Conservation (phyloP, 768 basidiomycete species). For the Heimioporus sp. region DNA sequence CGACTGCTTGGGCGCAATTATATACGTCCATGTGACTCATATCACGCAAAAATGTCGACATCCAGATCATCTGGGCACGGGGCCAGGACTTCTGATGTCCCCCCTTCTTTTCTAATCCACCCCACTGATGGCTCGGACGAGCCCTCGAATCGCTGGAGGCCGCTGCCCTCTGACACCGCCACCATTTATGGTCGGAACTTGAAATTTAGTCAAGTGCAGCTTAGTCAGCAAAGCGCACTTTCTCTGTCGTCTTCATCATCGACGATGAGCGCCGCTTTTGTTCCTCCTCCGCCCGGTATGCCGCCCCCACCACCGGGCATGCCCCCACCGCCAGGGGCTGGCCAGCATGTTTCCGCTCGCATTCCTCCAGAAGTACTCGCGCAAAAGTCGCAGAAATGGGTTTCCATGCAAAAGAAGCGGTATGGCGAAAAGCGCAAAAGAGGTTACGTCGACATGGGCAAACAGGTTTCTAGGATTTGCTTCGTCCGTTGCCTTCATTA, state of each 20-base stretch:
- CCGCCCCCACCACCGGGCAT: slow-evolving; percentile 41
- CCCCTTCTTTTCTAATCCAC: too few relatives aligned
- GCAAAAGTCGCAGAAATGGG: slow-evolving; percentile 95
- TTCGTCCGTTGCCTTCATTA: background rate
- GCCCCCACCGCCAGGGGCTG: slow-evolving; percentile 34
- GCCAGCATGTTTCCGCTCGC: slow-evolving; percentile 36
- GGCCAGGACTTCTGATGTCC: too few relatives aligned
- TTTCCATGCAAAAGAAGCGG: slow-evolving; percentile 88
- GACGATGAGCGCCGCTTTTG: slow-evolving; percentile 32
- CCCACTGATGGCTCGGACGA: too few relatives aligned
- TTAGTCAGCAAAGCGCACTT: slow-evolving; percentile 29
- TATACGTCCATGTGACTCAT: too few relatives aligned
- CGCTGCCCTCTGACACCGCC: too few relatives aligned
- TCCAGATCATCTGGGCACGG: too few relatives aligned
- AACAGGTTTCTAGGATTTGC: slow-evolving; percentile 61
- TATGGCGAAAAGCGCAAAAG: slow-evolving; percentile 91
- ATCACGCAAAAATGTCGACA: too few relatives aligned
- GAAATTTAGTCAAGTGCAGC: slow-evolving; percentile 7
- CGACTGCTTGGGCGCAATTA: too few relatives aligned
- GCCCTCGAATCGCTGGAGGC: too few relatives aligned
- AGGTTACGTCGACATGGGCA: slow-evolving; percentile 89
- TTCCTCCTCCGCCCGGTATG: slow-evolving; percentile 44
- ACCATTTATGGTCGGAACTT: slow-evolving; percentile 14
- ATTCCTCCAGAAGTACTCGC: slow-evolving; percentile 71
- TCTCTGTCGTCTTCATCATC: slow-evolving; percentile 27